phyloP scores from a whole-genome alignment of 257 asterid species.

The Capsicum rhomboideum region DNA sequence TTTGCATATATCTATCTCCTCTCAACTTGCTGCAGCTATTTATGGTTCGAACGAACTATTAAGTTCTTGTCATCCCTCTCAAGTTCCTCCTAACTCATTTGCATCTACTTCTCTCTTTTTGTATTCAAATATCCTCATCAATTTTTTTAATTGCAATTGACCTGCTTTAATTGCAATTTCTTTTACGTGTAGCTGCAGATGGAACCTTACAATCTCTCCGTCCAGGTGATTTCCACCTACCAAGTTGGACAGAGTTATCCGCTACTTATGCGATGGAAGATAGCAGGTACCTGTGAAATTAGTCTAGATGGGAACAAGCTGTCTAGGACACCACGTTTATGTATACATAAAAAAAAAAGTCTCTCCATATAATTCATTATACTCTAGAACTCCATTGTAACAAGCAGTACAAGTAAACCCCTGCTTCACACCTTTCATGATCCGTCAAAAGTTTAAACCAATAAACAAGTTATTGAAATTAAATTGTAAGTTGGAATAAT shows the following conservation, averaged over 20 bases:
- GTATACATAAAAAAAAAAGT: not conserved
- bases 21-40: not conserved
- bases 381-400: not conserved
- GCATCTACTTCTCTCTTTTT: not conserved
- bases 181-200: not conserved
- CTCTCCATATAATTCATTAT: not conserved
- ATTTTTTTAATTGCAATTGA: not conserved
- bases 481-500: not conserved
- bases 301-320: not conserved
- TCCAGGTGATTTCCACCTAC: not conserved
- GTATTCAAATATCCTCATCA: not conserved
- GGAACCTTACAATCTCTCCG: not conserved
- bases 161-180: no score
- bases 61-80: not conserved
- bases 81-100: not conserved
- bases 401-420: not conserved
- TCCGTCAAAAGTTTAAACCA: not conserved
- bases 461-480: not conserved
- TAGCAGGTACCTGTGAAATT: not conserved
- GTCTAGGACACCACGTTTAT: not conserved
- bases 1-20: not conserved
- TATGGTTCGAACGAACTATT: not conserved
- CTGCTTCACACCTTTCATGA: not conserved
- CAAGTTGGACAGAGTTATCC: not conserved
- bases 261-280: not conserved